Evolutionary conservation across 371 early-diverging fungal genomes (phyloP).

Genomic region (Mucor sp.): DNA sequence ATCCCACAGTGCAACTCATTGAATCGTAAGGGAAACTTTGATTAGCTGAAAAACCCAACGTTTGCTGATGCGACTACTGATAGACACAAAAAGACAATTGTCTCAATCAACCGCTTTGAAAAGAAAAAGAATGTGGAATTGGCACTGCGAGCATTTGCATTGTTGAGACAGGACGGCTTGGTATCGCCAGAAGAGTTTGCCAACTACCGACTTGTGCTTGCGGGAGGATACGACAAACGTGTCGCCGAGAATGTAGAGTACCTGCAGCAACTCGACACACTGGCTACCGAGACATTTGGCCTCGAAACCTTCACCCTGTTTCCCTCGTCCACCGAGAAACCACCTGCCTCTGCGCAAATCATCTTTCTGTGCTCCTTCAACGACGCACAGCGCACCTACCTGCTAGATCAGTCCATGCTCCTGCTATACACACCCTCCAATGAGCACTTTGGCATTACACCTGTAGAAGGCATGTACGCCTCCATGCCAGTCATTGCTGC

Average conservation of each 20-base stretch:
- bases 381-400: slow-evolving; percentile 75
- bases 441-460: slow-evolving; percentile 97
- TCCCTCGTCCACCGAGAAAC: slow-evolving; percentile 26
- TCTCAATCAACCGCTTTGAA: slow-evolving; percentile 94
- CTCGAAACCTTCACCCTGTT: slow-evolving; percentile 48
- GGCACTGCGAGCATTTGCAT: slow-evolving; percentile 80
- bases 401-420: slow-evolving; percentile 66
- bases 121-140: slow-evolving; percentile 90
- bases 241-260: slow-evolving; percentile 88
- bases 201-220: slow-evolving; percentile 71
- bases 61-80: background rate
- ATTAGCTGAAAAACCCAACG: background rate
- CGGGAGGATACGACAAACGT: slow-evolving; percentile 82
- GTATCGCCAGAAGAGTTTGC: slow-evolving; percentile 32
- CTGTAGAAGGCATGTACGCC: slow-evolving; percentile 95
- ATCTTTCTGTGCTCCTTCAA: slow-evolving; percentile 89
- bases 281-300: slow-evolving; percentile 51
- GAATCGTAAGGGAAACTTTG: slow-evolving; percentile 45
- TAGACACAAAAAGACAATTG: slow-evolving; percentile 49
- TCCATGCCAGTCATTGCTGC: slow-evolving; percentile 86
- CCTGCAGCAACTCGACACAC: slow-evolving; percentile 64
- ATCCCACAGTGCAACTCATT: slow-evolving; percentile 58
- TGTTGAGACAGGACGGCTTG: slow-evolving; percentile 29
- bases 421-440: slow-evolving; percentile 91
- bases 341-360: slow-evolving; percentile 62